Evolutionary conservation across 2,329 filamentous ascomycete species (phyloP), one percentile per base, ranked within the genome.

Genomic region (Diaporthe eres): DNA sequence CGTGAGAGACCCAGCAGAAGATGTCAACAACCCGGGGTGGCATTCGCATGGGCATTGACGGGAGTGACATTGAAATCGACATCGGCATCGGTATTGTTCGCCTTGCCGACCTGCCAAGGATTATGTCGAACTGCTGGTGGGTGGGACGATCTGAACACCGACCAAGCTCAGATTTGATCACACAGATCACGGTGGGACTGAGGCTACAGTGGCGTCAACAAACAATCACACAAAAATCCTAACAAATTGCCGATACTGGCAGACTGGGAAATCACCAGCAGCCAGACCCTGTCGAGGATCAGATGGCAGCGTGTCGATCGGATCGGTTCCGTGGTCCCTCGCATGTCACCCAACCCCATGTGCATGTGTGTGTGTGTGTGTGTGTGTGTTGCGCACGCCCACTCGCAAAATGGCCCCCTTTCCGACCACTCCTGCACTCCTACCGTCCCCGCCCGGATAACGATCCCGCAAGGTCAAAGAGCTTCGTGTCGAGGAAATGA

Each of bases 181-280:
- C 22, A 53, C n/a, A 39, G 49, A 55, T 70, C 65, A 70, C 65
- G 28, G 65, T 55, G 47, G 65, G 65, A 68, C 65, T 53, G 65
- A 53, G 31, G 31, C 31, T 42, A 55, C 49, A 49, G 65, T 39
- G 19, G 47, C 13, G 44, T 53, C 65, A 17, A 51, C 28, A 49
- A 25, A 7, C 61, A 49, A 37, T 25, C 57, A 60, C 31, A 37
- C 15, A 58, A 58, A 58, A 58, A 58, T 58, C 12, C 28, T 34
- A 58, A 31, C n/a, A n/a, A n/a, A 6, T 37, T 7, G 17, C 55
- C 6, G 31, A 22, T 10, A 17, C 15, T 57, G 22, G n/a, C 51
- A 53, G 22, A 28, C 49, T 9, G 19, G 49, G 8, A 60, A 39
- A 39, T 3, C 57, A 44, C 13, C 22, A 19, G 22, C 37, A 25